Evolutionary conservation across 805 yeast genomes (phyloP).

Genomic region (Yamadazyma nakazawae): DNA sequence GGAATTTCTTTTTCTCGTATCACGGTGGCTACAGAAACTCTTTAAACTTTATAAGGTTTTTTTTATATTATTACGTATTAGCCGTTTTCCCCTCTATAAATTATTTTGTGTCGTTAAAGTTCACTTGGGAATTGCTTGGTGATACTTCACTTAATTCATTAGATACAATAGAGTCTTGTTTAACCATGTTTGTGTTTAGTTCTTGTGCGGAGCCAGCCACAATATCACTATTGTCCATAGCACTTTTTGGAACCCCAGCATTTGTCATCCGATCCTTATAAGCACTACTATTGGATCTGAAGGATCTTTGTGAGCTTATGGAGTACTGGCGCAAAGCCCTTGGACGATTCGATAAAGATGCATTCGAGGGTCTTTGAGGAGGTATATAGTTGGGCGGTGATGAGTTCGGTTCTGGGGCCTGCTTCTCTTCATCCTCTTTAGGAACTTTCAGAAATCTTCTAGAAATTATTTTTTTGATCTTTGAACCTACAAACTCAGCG

Average conservation of each 20-base stretch:
- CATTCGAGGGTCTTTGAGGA: background rate
- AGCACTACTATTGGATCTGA: slow-evolving; percentile 5
- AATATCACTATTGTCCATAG: slow-evolving; percentile 15
- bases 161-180: background rate
- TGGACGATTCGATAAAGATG: background rate
- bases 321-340: slow-evolving; percentile 9
- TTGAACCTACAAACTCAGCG: slow-evolving; percentile 12
- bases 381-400: background rate
- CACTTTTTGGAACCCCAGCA: slow-evolving; percentile 16
- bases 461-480: slow-evolving; percentile 8
- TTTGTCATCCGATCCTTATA: slow-evolving; percentile 12
- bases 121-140: slow-evolving; percentile 1
- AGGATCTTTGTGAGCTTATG: slow-evolving; percentile 11
- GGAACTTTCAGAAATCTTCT: slow-evolving; percentile 3
- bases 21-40: too few species aligned
- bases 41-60: too few species aligned
- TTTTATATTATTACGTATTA: too few species aligned
- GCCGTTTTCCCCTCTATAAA: background rate
- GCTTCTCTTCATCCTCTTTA: slow-evolving; percentile 1
- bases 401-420: background rate
- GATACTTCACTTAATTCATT: background rate
- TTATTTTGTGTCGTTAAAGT: background rate
- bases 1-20: too few species aligned
- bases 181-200: background rate
- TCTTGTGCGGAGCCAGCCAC: slow-evolving; percentile 17